These are phyloP conservation scores for Mucor velutinosus DNA, from an alignment of 371 early-diverging fungal species.

Conservation along the genomic window DNA sequence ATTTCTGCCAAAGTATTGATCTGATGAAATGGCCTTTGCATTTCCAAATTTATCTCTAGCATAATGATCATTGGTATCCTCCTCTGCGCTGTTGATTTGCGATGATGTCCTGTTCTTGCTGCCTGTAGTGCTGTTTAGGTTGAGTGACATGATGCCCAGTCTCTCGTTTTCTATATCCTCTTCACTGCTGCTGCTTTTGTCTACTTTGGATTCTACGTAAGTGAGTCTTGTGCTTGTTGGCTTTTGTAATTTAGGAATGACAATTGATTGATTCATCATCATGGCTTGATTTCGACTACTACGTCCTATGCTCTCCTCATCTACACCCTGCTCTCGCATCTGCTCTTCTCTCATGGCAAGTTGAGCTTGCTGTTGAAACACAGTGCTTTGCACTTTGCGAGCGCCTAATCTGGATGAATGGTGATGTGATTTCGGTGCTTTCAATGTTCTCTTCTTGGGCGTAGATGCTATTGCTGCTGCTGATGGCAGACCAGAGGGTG, in stretches of 20 bases:
- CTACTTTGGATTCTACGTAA: background rate
- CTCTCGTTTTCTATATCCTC: background rate
- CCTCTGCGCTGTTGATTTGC: background rate
- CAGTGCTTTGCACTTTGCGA: slow-evolving; percentile 22
- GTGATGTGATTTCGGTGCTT: slow-evolving; percentile 2
- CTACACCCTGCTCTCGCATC: slow-evolving; percentile 9
- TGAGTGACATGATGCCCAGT: slow-evolving; percentile 16
- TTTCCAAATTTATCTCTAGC: slow-evolving; percentile 71
- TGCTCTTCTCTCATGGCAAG: slow-evolving; percentile 17
- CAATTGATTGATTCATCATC: background rate
- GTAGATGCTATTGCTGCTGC: background rate
- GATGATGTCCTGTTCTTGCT: background rate
- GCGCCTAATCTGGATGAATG: slow-evolving; percentile 18
- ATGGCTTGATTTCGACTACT: slow-evolving; percentile 1
- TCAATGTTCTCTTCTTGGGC: slow-evolving; percentile 2
- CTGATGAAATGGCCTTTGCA: slow-evolving; percentile 84
- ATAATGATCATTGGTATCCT: slow-evolving; percentile 24
- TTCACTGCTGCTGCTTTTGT: background rate
- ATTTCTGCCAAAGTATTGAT: slow-evolving; percentile 87
- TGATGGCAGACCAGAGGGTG: background rate
- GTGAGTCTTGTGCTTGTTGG: background rate
- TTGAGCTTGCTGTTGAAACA: slow-evolving; percentile 24
- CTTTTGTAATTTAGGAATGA: slow-evolving; percentile 19
- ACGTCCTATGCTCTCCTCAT: slow-evolving; percentile 15
- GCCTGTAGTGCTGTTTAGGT: background rate